Percentiles rank a stretch among this genome's conserved stretches.
Evolutionary conservation across 352 stramenopile genomes (phyloP).

Genomic region (Pythium apleroticum): DNA sequence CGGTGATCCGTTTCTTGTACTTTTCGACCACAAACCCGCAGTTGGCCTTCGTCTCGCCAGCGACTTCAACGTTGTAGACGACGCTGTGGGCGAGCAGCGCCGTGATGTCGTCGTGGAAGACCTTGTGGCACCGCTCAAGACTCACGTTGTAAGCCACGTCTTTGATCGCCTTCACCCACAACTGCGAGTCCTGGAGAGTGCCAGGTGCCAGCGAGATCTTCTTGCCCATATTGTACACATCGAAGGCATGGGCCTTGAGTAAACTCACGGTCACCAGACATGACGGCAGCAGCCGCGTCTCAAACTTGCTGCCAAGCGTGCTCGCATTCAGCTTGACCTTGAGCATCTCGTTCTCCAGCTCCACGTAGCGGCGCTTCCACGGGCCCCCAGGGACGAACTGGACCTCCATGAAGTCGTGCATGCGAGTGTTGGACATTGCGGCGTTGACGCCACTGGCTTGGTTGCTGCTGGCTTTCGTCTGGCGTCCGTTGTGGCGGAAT

Average conservation of each 20-base stretch:
- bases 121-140: slow-evolving; percentile 35
- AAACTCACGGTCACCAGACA: slow-evolving; percentile 39
- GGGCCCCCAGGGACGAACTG: slow-evolving; percentile 40
- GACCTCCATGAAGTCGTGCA: slow-evolving; percentile 63
- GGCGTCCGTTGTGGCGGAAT: slow-evolving; percentile 42
- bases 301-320: slow-evolving; percentile 50
- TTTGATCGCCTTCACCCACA: slow-evolving; percentile 50
- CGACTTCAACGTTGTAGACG: slow-evolving; percentile 46
- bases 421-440: slow-evolving; percentile 23
- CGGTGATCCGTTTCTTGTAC: slow-evolving; percentile 60
- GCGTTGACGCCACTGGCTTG: neutral
- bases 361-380: slow-evolving; percentile 64
- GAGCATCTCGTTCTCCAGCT: slow-evolving; percentile 64
- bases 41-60: slow-evolving; percentile 12
- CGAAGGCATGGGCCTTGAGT: slow-evolving; percentile 59
- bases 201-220: slow-evolving; percentile 49
- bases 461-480: slow-evolving; percentile 13
- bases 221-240: slow-evolving; percentile 44
- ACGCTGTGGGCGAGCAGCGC: slow-evolving; percentile 47
- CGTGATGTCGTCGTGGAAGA: slow-evolving; percentile 56
- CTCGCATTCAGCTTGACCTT: slow-evolving; percentile 65
- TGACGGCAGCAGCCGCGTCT: slow-evolving; percentile 52
- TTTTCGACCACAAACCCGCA: slow-evolving; percentile 54
- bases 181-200: slow-evolving; percentile 37
- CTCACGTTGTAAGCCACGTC: slow-evolving; percentile 28